Percentiles rank a stretch among this genome's conserved stretches.
These are phyloP conservation scores for Carpinus viminea DNA, from an alignment of 306 rosid species.

Conservation along the genomic window DNA sequence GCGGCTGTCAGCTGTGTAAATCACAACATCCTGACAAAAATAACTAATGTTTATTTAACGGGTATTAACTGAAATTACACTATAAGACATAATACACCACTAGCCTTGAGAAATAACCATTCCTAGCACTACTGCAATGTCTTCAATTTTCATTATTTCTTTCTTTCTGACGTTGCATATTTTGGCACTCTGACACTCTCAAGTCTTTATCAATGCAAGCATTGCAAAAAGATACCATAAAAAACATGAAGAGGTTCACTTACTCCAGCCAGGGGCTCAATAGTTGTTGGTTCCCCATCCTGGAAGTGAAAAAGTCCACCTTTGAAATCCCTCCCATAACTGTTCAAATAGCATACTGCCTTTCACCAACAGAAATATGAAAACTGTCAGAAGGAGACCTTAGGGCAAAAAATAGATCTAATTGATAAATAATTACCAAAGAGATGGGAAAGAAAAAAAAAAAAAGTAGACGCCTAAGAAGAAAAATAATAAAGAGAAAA, in stretches of 20 bases:
- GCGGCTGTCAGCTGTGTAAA: slow-evolving; percentile 74
- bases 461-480: too few species aligned
- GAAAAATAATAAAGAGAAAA: too few species aligned
- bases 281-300: slow-evolving; percentile 67
- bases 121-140: neutral
- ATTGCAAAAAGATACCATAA: slow-evolving; percentile 11
- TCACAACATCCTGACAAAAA: slow-evolving; percentile 68
- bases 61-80: slow-evolving; percentile 6
- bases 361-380: slow-evolving; percentile 42
- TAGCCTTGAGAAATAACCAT: neutral
- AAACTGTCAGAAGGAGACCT: slow-evolving; percentile 31
- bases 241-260: slow-evolving; percentile 35
- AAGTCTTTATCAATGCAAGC: neutral
- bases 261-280: slow-evolving; percentile 73
- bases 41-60: neutral
- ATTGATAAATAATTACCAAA: neutral
- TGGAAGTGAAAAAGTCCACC: slow-evolving; percentile 88
- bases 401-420: neutral
- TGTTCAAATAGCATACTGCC: slow-evolving; percentile 88
- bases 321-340: slow-evolving; percentile 64
- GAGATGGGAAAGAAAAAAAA: neutral
- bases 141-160: neutral
- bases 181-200: neutral
- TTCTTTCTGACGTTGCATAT: neutral
- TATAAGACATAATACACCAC: slow-evolving; percentile 2